Base-by-base conservation (phyloP, 78 protist species). In the Dictyostelium brefeldianum region DNA sequence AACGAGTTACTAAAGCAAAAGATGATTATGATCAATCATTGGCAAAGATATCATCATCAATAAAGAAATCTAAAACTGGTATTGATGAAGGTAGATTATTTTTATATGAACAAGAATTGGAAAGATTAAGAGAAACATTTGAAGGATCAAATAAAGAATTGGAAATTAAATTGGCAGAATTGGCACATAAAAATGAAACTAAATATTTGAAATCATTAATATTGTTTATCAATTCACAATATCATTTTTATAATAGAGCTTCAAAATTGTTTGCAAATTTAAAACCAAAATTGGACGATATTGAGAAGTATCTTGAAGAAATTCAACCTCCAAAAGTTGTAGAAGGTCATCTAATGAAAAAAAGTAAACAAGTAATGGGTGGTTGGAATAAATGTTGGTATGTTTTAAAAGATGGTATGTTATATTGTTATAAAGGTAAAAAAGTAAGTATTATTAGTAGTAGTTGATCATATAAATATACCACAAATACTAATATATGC, bases 301-400 rank as follows among this genome's bases (percentile, higher is more conserved):
- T 87, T 27, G 93, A 87, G 47, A 67, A 81, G 22, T 87, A 87
- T 43, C 48, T 87, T 0, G 93, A 87, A 46, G 93, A 77, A 29
- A 77, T 87, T 36, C 93, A 87, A 50, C 93, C 93, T 64, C 93
- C 93, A 15, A 87, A 87, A 70, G 93, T 87, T 4, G 93, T 87
- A 4, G 93, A 87, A n/a, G 93, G 93, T 77, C 93, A 87, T 64
- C 54, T 87, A 25, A 77, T 87, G 93, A 87, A 87, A 64, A 87
- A 87, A 53, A 48, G 71, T 31, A 87, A 87, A 64, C 93, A 87
- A n/a, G 93, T 87, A 11, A 90, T 90, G 90, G 91, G 95, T 41
- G 95, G 90, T 90, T 90, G 95, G 95, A 90, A 90, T 31, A 90
- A 90, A 50, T 82, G 95, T 67, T 90, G 90, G 91, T 90, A 75